Conservation (phyloP, 2,329 filamentous ascomycete species). For the Calcarisporium arbuscula region DNA sequence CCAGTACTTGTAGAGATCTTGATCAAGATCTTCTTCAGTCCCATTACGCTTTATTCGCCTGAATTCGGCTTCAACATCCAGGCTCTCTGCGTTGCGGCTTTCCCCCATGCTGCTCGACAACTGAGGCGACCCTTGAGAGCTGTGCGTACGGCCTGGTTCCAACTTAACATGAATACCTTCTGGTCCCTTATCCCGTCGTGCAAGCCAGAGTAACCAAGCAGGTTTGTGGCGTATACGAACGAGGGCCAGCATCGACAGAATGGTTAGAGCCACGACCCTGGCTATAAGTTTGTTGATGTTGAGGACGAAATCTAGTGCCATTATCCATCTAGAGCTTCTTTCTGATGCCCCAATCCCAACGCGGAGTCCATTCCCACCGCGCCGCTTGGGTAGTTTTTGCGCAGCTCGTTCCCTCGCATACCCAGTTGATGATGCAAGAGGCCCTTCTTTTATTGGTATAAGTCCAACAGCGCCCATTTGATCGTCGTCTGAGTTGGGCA, state of each 20-base stretch:
- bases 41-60: conserved; percentile 44
- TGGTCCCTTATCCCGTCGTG: conserved; percentile 31
- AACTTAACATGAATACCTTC: neutral
- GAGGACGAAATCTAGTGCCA: conserved; percentile 68
- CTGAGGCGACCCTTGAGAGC: neutral
- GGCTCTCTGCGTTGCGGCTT: conserved; percentile 39
- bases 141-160: too few species aligned
- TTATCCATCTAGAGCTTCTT: conserved; percentile 70
- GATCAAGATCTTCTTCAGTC: conserved; percentile 63
- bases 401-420: conserved; percentile 67
- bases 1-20: conserved; percentile 79
- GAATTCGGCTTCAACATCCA: conserved; percentile 78
- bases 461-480: conserved; percentile 48
- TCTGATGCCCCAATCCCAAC: conserved; percentile 75
- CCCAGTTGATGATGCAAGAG: conserved; percentile 42
- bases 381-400: conserved; percentile 46
- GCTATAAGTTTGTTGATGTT: conserved; percentile 53
- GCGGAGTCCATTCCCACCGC: conserved; percentile 37
- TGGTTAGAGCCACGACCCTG: conserved; percentile 23
- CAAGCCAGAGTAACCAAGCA: conserved; percentile 51
- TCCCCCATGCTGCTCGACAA: neutral
- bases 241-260: conserved; percentile 51
- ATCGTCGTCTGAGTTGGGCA: conserved; percentile 43
- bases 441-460: conserved; percentile 45
- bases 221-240: conserved; percentile 32